Evolutionary conservation across 2,329 filamentous ascomycete species (phyloP).

Genomic region (Capronia epimyces): DNA sequence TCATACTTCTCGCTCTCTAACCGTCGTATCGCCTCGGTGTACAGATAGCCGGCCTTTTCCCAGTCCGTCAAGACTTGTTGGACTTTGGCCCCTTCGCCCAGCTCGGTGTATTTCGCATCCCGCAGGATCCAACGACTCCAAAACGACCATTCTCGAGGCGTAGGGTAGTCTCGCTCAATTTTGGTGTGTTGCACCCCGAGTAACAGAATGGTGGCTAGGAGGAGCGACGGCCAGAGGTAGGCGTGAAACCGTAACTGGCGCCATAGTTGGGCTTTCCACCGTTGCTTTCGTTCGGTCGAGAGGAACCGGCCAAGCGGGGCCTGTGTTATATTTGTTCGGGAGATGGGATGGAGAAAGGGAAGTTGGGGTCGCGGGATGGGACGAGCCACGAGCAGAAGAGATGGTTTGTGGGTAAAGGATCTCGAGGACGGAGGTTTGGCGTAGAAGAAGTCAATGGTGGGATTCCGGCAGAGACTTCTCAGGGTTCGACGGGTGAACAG

Average conservation of each 20-base stretch:
- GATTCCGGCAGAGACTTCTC: slow-evolving; percentile 1
- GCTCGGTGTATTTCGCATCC: slow-evolving; percentile 56
- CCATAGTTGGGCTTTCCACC: slow-evolving; percentile 59
- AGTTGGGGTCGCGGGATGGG: slow-evolving; percentile 55
- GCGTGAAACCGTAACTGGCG: slow-evolving; percentile 64
- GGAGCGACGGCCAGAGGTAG: slow-evolving; percentile 64
- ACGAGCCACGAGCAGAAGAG: slow-evolving; percentile 47
- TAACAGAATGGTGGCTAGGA: slow-evolving; percentile 56
- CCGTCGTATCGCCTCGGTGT: slow-evolving; percentile 56
- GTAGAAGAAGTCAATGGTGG: slow-evolving; percentile 18
- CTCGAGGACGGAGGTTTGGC: slow-evolving; percentile 35
- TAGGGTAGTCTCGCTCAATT: slow-evolving; percentile 70
- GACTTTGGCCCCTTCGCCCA: slow-evolving; percentile 47
- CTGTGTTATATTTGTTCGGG: slow-evolving; percentile 48
- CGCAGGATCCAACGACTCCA: slow-evolving; percentile 64
- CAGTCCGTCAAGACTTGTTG: slow-evolving; percentile 59
- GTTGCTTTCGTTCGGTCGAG: slow-evolving; percentile 62
- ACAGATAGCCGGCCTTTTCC: slow-evolving; percentile 58
- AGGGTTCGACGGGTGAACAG: slow-evolving; percentile 3
- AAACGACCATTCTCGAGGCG: slow-evolving; percentile 75
- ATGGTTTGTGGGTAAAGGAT: slow-evolving; percentile 55
- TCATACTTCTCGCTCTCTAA: slow-evolving; percentile 66
- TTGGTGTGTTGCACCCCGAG: slow-evolving; percentile 67
- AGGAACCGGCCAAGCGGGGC: slow-evolving; percentile 62
- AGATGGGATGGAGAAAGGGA: slow-evolving; percentile 57